Percentiles rank a stretch among this genome's conserved stretches.
phyloP scores from a whole-genome alignment of 805 yeast species.

The Komagataella mondaviorum region DNA sequence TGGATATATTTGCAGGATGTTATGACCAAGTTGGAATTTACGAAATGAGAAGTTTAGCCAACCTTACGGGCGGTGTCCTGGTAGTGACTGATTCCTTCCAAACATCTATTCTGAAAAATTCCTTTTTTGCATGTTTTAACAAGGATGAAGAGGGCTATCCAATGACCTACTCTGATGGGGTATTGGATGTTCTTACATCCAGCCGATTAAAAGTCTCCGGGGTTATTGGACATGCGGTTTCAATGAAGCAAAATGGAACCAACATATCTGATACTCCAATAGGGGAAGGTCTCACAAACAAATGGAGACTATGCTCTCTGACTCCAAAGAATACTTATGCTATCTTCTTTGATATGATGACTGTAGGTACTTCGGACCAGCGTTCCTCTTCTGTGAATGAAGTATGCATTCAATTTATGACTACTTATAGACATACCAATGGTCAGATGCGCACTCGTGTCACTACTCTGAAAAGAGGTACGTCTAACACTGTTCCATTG shows the following conservation, averaged over 20 bases:
- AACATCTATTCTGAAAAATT: slow-evolving; percentile 87
- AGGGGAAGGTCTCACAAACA: slow-evolving; percentile 87
- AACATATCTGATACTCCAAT: slow-evolving; percentile 87
- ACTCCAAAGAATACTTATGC: slow-evolving; percentile 87
- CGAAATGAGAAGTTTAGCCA: slow-evolving; percentile 82
- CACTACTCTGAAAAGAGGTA: slow-evolving; percentile 60
- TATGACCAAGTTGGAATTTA: slow-evolving; percentile 92
- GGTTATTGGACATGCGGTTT: slow-evolving; percentile 83
- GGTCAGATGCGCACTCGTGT: slow-evolving; percentile 85
- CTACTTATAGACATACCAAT: slow-evolving; percentile 90
- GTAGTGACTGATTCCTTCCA: slow-evolving; percentile 88
- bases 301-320: slow-evolving; percentile 75
- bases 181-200: slow-evolving; percentile 76
- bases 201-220: slow-evolving; percentile 85
- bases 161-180: slow-evolving; percentile 83
- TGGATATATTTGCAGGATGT: slow-evolving; percentile 89
- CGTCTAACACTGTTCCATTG: slow-evolving; percentile 35
- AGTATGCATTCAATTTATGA: slow-evolving; percentile 57
- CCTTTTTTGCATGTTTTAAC: slow-evolving; percentile 73
- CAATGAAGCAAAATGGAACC: slow-evolving; percentile 49
- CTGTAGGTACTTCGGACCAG: slow-evolving; percentile 32
- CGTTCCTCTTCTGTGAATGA: slow-evolving; percentile 20
- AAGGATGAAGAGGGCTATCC: slow-evolving; percentile 83
- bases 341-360: slow-evolving; percentile 71
- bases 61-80: slow-evolving; percentile 81